Evolutionary conservation across 495 filamentous ascomycete genomes (phyloP), one percentile per base, ranked within the genome.

Genomic region (Aspergillus coremiiformis): DNA sequence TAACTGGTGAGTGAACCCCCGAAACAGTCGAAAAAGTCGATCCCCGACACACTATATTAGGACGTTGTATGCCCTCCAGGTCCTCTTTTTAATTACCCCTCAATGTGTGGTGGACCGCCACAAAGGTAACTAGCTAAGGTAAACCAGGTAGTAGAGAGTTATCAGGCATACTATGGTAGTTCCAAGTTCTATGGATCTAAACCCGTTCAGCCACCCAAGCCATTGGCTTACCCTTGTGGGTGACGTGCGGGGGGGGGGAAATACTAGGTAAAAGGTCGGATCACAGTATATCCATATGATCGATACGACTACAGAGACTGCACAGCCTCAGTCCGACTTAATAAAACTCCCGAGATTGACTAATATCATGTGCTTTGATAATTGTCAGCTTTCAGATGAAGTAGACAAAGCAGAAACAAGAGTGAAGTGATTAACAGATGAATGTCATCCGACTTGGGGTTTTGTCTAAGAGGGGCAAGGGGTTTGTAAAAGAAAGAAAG

Each of bases 201-300:
- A 22, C 23, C 29, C 23, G 43, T 24, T 22, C 9, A 59, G 46
- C 49, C 39, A 50, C 41, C 29, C 33, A 56, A 56, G 44, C 52
- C 52, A 55, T 49, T 46, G 33, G 49, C 41, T 21, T 43, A 11
- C 43, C 33, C 32, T 21, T 37, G 20, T 43, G 37, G 23, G 54
- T 53, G 54, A 59, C 52, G 48, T 52, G 52, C 51, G 56, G 56
- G 52, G 22, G n/a, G n/a, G n/a, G n/a, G n/a, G n/a, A n/a, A n/a
- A n/a, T n/a, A n/a, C n/a, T n/a, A n/a, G n/a, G 27, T n/a, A 12
- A 14, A 15, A 29, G 23, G 22, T 22, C 24, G 21, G 30, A 49
- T 22, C 47, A 44, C 44, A 44, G 32, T 29, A 55, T 53, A 20
- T 17, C 29, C 47, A 26, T 23, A 41, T 41, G 47, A 41, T 50